Evolutionary conservation across 2,329 filamentous ascomycete species (phyloP).

Genomic region (Aspergillus sp.): DNA sequence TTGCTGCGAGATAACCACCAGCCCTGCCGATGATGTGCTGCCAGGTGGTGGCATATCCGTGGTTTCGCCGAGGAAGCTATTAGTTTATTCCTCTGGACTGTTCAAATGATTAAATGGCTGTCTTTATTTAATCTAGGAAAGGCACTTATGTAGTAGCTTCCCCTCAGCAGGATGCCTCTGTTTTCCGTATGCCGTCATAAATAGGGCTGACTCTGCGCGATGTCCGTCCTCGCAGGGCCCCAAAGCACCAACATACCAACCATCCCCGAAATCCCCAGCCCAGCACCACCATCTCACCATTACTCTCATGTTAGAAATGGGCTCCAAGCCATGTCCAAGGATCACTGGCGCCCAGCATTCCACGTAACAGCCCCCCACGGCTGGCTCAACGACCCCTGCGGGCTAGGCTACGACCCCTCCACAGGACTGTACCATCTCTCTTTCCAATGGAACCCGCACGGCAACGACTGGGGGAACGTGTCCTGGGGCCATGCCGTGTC

Average conservation of each 20-base stretch:
- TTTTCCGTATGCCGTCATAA: too few species aligned
- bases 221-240: conserved; percentile 7
- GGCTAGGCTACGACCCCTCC: conserved; percentile 31
- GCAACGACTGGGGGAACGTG: conserved; percentile 37
- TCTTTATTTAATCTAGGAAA: not conserved
- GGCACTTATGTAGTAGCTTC: too few species aligned
- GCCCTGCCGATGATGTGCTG: not conserved
- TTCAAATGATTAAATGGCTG: too few species aligned
- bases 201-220: not conserved
- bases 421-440: conserved; percentile 35
- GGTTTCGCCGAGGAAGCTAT: not conserved
- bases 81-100: too few species aligned
- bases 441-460: conserved; percentile 39
- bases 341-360: conserved; percentile 22
- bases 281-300: too few species aligned
- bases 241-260: not conserved
- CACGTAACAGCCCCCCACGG: conserved; percentile 31
- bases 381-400: conserved; percentile 42
- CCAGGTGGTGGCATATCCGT: not conserved
- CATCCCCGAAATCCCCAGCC: not conserved
- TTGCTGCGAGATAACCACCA: not conserved
- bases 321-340: too few species aligned
- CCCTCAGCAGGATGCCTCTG: too few species aligned
- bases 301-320: not conserved
- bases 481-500: conserved; percentile 37